Evolutionary conservation across 2,329 filamentous ascomycete species (phyloP), one percentile per base, ranked within the genome.

Genomic region (Chrysoporthe puriensis): DNA sequence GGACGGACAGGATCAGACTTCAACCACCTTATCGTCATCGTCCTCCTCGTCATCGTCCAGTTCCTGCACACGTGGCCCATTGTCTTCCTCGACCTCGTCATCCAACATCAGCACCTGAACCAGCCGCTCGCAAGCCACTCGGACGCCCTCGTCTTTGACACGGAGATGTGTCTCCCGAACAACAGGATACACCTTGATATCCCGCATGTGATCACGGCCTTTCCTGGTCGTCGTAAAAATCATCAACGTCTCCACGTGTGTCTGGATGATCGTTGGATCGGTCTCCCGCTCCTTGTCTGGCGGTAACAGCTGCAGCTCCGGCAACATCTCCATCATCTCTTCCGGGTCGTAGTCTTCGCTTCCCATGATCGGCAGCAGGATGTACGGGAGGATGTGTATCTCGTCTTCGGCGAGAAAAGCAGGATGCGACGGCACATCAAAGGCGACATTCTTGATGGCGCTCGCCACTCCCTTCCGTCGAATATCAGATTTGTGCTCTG

Each of bases 401-500:
- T 89, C 89, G 21, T 90, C 86, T 63, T 91, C 88, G 0, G 86
- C 85, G 58, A 97, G 80, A 64, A 97, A 89, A 1, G 84, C 81
- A 0, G 87, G 82, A 74, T 98, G 95, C 0, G 90, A 86, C 3
- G 87, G 79, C 6, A 95, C 80, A 74, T 96, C 91, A 76, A 99
- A 98, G 7, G 93, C 89, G 42, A 92, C 88, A 76, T 99, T 99
- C 79, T 98, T 98, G 77, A 99, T 93, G 11, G 93, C 96, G 69
- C 90, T 94, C 8, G 95, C 95, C n/a, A 97, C 94, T n/a, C 96
- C 96, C 74, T 93, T 93, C 65, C 96, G 86, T 67, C 96, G 88
- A 64, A 97, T 89, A 40, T 91, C 86, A 2, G 92, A 96, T 73
- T 87, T 84, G 80, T 97, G 93, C 78, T 97, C 93, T 1, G 96